Evolutionary conservation across 2,329 filamentous ascomycete genomes (phyloP).

Genomic region (Colletotrichum nymphaeae): DNA sequence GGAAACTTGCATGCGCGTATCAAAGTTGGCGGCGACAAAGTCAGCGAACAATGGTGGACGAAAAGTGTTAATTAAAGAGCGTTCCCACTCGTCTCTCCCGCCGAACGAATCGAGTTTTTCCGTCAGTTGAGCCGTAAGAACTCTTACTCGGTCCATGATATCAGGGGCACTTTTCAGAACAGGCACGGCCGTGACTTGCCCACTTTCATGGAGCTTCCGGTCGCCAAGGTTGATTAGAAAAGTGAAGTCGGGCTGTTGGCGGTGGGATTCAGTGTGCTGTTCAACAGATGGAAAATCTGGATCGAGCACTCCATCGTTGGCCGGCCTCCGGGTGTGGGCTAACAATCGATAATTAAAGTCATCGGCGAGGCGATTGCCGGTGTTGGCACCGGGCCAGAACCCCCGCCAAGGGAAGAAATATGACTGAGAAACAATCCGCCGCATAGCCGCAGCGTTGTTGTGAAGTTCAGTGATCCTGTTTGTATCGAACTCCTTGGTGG

Average conservation of each 20-base stretch:
- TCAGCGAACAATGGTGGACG: neutral
- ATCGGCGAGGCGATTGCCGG: too few species aligned
- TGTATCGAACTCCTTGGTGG: neutral
- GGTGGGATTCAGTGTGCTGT: neutral
- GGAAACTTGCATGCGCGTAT: neutral
- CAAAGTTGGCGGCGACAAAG: neutral
- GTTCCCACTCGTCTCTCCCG: neutral
- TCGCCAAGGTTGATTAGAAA: neutral
- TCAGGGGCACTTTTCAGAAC: neutral
- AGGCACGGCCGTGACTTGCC: neutral
- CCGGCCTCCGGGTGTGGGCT: neutral
- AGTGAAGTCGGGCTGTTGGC: neutral
- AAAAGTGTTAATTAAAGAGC: neutral
- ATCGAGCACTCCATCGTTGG: neutral
- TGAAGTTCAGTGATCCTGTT: constrained; percentile 14
- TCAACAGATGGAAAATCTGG: neutral
- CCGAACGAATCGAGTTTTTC: neutral
- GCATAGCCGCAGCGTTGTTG: constrained; percentile 23
- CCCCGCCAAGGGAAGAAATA: constrained; percentile 12
- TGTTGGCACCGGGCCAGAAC: neutral
- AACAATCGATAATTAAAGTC: neutral
- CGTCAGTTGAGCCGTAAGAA: neutral
- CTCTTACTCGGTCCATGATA: neutral
- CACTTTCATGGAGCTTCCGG: neutral
- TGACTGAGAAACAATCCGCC: neutral